Evolutionary conservation across 139 green algal species (phyloP), one percentile per base, ranked within the genome.

Genomic region (Chloropicon primus): DNA sequence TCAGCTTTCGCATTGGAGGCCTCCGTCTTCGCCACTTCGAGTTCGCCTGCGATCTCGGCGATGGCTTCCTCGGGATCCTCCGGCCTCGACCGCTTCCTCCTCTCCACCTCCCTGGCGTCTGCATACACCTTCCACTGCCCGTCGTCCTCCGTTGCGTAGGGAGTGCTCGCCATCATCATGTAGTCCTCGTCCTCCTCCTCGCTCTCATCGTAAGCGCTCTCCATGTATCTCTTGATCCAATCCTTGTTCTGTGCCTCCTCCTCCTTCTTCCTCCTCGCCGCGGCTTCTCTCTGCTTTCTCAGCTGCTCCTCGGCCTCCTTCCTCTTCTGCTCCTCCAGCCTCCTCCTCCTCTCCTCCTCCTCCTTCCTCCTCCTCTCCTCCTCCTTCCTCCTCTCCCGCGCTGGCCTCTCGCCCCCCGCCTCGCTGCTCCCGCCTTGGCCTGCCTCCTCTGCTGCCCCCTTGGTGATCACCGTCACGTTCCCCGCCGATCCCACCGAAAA

Each of bases 51-150:
- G 27, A 25, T 24, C 78, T 73, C 10, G 84, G 77, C 25, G 23
- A 21, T n/a, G 81, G 82, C 41, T 17, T 62, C 41, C 10, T 17
- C 17, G 41, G 41, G 41, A 62, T 62, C 41, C 76, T 89, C 83
- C 1, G 80, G 80, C 25, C 78, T 78, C 21, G 81, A 73, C 25
- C 81, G 29, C 76, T 88, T 83, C 10, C 10, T 71, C 53, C 73
- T 26, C 24, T 27, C 24, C 75, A 93, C 84, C 80, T 94, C 90
- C 10, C 84, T 73, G 0, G 87, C 87, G 74, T 96, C 92, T 0
- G 82, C 90, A 88, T 89, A 96, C 74, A 96, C 1, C 84, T 97
- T 89, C 89, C 88, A 96, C 79, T 94, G 88, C 28, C 62, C 81
- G 22, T 71, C 27, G 1, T 25, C 28, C 0, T 72, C 80, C 75